phyloP scores from a whole-genome alignment of 2,329 filamentous ascomycete species.

The Fusarium anthophilum region DNA sequence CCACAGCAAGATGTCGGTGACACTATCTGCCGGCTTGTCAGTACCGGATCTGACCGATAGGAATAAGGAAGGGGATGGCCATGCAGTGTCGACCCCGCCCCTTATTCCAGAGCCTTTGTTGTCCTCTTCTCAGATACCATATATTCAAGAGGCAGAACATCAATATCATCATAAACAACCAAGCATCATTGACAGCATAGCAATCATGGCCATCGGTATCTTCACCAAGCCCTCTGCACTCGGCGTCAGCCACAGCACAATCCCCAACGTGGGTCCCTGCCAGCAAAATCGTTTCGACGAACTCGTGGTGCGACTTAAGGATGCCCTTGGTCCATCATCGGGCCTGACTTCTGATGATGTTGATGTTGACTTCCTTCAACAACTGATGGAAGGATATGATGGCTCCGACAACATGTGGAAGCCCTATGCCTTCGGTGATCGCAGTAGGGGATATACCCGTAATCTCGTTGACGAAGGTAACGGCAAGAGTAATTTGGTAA shows the following conservation, averaged over 20 bases:
- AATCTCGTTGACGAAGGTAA: slow-evolving; percentile 93
- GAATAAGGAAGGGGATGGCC: slow-evolving; percentile 33
- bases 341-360: slow-evolving; percentile 85
- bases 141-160: slow-evolving; percentile 11
- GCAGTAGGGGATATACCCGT: slow-evolving; percentile 78
- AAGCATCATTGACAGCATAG: slow-evolving; percentile 19
- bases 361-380: slow-evolving; percentile 75
- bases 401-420: slow-evolving; percentile 77
- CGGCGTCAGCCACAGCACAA: slow-evolving; percentile 22
- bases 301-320: slow-evolving; percentile 78
- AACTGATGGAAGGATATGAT: slow-evolving; percentile 78
- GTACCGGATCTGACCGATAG: slow-evolving; percentile 40
- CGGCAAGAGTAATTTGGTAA: slow-evolving; percentile 77
- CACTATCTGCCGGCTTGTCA: slow-evolving; percentile 43
- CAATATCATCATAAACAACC: slow-evolving; percentile 16
- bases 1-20: slow-evolving; percentile 43
- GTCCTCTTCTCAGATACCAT: slow-evolving; percentile 29
- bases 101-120: slow-evolving; percentile 37
- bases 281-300: slow-evolving; percentile 67
- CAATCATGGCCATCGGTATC: slow-evolving; percentile 50
- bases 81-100: slow-evolving; percentile 39
- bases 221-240: slow-evolving; percentile 38
- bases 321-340: slow-evolving; percentile 79
- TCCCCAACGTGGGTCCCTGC: slow-evolving; percentile 36
- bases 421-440: slow-evolving; percentile 78